Evolutionary conservation across 192 early-diverging fungal genomes (phyloP), one percentile per base, ranked within the genome.

Genomic region (Backusella tuberculispora): DNA sequence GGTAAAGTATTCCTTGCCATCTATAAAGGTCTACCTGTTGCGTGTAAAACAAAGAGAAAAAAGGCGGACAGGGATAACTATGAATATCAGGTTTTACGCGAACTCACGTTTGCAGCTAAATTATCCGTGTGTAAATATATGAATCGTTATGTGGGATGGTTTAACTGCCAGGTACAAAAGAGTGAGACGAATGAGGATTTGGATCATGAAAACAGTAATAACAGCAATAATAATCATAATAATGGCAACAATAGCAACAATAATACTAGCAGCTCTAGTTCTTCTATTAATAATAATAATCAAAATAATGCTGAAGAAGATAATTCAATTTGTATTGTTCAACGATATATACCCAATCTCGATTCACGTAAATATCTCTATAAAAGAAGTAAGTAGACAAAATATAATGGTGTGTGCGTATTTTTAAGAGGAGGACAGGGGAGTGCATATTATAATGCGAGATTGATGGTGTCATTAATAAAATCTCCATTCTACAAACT

Each of bases 101-200:
- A 77, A 29, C 70, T 77, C 4, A 46, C 21, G 2, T 77, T 50
- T 68, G 76, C 76, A 5, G 70, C 63, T 5, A 77, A 48, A 42
- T 24, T 77, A 0, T 66, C 70, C 6, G 14, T 14, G 1, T 72
- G 76, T 14, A 40, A 71, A 19, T 73, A 63, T 8, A 56, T 56
- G 5, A 73, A 73, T 15, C 42, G 14, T 5, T 77, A 77, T 38
- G 6, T 77, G 1, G 76, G 76, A 1, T 37, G 60, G 70, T 12
- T 72, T 10, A 40, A 66, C 2, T 47, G 42, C 40, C 8, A 40
- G 1, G 13, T 14, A 38, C 26, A 72, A 3, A 6, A 38, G 19
- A 24, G 21, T n/a, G 40, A 53, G 2, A n/a, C 15, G 0, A 5
- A 72, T 7, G 14, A 41, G 12, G n/a, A 38, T 38, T 38, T 4